phyloP scores from a whole-genome alignment of 495 filamentous ascomycete species.

The Penicillium verhagenii region DNA sequence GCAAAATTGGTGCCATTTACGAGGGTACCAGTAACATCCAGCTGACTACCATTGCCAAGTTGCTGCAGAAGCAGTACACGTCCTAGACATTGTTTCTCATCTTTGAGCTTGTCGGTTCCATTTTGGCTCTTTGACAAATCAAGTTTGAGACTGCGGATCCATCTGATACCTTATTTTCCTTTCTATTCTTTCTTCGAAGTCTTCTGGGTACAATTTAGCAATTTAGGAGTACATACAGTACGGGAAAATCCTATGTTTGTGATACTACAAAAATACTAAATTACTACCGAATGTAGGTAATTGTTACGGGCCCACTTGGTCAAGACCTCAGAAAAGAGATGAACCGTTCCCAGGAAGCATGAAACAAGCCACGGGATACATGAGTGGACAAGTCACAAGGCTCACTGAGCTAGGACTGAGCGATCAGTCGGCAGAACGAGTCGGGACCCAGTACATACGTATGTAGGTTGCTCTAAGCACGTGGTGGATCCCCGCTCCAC shows the following conservation, averaged over 20 bases:
- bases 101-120: background rate
- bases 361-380: no score
- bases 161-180: background rate
- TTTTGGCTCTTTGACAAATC: background rate
- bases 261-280: background rate
- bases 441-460: no score
- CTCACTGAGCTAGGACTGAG: no score
- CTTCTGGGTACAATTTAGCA: background rate
- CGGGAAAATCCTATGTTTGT: background rate
- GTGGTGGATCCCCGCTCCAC: no score
- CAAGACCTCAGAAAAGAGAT: no score
- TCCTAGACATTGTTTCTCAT: conserved; percentile 15
- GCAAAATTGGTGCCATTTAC: conserved; percentile 98
- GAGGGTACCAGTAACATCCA: conserved; percentile 89
- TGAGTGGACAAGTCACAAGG: no score
- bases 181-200: no score
- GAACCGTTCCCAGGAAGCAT: no score
- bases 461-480: no score
- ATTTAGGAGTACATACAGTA: background rate
- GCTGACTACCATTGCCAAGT: conserved; percentile 89
- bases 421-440: no score
- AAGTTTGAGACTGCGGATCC: background rate
- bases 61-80: conserved; percentile 89
- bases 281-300: no score
- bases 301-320: no score